Percentiles rank a stretch among this genome's conserved stretches.
Evolutionary conservation across 306 rosid genomes (phyloP).

Genomic region (Benincasa hispida): DNA sequence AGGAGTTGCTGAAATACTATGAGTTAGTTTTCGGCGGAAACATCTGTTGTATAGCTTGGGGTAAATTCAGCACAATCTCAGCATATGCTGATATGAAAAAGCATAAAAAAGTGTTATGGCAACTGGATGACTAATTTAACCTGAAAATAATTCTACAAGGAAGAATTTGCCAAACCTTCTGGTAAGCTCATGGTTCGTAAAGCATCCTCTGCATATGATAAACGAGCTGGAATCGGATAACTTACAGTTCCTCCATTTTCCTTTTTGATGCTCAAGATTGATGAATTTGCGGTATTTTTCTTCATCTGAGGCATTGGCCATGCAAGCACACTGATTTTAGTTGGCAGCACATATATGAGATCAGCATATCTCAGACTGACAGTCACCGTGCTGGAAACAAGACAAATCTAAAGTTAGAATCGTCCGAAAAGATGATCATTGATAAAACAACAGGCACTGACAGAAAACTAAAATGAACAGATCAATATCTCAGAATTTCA

Average conservation of each 20-base stretch:
- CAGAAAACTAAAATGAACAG: too few relatives aligned
- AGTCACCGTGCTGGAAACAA: conserved; percentile 69
- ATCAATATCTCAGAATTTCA: too few relatives aligned
- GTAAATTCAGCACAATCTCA: conserved; percentile 80
- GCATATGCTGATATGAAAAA: conserved; percentile 59
- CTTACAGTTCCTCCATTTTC: conserved; percentile 39
- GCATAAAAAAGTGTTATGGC: neutral
- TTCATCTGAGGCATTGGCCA: conserved; percentile 50
- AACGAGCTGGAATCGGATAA: conserved; percentile 44
- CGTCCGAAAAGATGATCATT: neutral
- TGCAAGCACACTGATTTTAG: conserved; percentile 55
- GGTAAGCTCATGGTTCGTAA: conserved; percentile 73
- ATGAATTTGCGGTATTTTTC: conserved; percentile 26
- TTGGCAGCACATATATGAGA: conserved; percentile 63
- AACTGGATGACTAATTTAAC: neutral
- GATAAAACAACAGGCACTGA: too few relatives aligned
- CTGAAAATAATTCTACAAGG: neutral
- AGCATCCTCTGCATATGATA: conserved; percentile 86
- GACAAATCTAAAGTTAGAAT: conserved; percentile 12
- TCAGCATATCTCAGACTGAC: conserved; percentile 74
- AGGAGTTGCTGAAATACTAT: conserved; percentile 12
- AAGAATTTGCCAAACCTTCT: conserved; percentile 45
- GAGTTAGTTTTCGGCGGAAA: conserved; percentile 23
- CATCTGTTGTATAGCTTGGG: conserved; percentile 51
- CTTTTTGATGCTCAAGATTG: conserved; percentile 31